Conservation (phyloP, 306 rosid species). For the Hylodesmum podocarpum region DNA sequence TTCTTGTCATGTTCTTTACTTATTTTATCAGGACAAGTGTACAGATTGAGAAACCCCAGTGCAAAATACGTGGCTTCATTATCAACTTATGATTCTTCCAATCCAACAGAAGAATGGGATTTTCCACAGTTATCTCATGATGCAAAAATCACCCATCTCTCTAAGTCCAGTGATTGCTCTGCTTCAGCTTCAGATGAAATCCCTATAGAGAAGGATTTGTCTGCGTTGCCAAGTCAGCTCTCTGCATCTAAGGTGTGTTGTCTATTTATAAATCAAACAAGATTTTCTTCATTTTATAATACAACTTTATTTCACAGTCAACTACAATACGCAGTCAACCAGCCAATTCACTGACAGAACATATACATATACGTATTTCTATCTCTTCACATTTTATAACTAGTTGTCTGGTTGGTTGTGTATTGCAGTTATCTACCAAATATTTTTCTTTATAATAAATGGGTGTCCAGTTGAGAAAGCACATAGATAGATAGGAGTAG, state of each 20-base stretch:
- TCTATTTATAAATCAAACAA: constrained; percentile 3
- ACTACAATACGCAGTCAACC: too few relatives aligned
- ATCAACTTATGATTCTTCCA: constrained; percentile 69
- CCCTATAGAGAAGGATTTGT: constrained; percentile 32
- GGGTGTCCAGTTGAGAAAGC: neutral
- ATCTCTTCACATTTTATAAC: too few relatives aligned
- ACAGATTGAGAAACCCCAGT: constrained; percentile 72
- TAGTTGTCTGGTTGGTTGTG: too few relatives aligned
- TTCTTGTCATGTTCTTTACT: constrained; percentile 27
- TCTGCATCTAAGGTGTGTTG: constrained; percentile 49
- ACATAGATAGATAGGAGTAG: neutral
- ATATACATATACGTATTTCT: too few relatives aligned
- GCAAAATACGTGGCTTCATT: constrained; percentile 62
- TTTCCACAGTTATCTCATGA: constrained; percentile 62
- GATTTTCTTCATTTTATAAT: constrained; percentile 2
- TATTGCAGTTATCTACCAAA: too few relatives aligned
- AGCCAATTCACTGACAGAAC: too few relatives aligned
- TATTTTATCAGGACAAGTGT: constrained; percentile 72
- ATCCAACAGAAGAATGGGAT: constrained; percentile 88
- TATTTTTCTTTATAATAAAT: too few relatives aligned
- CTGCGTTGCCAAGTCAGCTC: constrained; percentile 34
- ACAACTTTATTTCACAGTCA: too few relatives aligned
- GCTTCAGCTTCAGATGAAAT: constrained; percentile 36
- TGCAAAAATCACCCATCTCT: constrained; percentile 6
- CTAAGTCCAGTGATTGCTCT: constrained; percentile 32